These are phyloP conservation scores for Gossypium raimondii DNA, from an alignment of 345 rosid genomes.

Conservation along the genomic window DNA sequence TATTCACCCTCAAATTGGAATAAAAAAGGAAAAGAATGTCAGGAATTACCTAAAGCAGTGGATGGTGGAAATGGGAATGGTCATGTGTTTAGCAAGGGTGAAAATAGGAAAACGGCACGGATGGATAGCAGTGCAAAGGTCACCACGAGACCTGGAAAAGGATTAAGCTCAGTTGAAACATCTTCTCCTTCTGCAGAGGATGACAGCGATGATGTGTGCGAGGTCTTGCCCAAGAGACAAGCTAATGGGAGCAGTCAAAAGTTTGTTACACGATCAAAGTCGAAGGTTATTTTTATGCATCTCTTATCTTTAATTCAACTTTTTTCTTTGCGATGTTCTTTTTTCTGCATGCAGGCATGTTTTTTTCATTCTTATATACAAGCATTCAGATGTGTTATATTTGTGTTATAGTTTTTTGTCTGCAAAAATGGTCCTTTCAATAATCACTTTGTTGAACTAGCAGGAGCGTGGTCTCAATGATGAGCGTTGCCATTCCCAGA, in stretches of 20 bases:
- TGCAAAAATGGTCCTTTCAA: background rate
- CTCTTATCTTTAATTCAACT: background rate
- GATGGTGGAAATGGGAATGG: constrained; percentile 20
- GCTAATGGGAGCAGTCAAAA: constrained; percentile 22
- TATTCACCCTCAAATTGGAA: constrained; percentile 26
- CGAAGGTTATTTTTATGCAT: constrained; percentile 30
- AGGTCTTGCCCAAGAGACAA: constrained; percentile 18
- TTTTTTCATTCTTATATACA: background rate
- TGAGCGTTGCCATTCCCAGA: constrained; percentile 14
- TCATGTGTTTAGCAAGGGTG: constrained; percentile 28
- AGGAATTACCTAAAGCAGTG: constrained; percentile 6
- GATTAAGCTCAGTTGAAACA: constrained; percentile 24
- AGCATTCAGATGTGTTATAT: background rate
- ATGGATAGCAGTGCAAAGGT: constrained; percentile 13
- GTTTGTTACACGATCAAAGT: constrained; percentile 10
- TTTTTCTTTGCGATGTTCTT: background rate
- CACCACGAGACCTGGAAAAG: constrained; percentile 23
- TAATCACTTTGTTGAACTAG: constrained; percentile 8
- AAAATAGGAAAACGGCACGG: constrained; percentile 15
- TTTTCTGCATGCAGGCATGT: background rate
- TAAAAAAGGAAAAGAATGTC: constrained; percentile 12
- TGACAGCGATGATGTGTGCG: constrained; percentile 27
- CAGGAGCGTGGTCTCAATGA: constrained; percentile 30
- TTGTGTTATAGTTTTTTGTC: background rate
- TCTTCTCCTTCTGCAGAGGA: constrained; percentile 27